These are phyloP conservation scores for Aspergillus cristatus DNA, from an alignment of 495 filamentous ascomycete genomes.

Conservation along the genomic window DNA sequence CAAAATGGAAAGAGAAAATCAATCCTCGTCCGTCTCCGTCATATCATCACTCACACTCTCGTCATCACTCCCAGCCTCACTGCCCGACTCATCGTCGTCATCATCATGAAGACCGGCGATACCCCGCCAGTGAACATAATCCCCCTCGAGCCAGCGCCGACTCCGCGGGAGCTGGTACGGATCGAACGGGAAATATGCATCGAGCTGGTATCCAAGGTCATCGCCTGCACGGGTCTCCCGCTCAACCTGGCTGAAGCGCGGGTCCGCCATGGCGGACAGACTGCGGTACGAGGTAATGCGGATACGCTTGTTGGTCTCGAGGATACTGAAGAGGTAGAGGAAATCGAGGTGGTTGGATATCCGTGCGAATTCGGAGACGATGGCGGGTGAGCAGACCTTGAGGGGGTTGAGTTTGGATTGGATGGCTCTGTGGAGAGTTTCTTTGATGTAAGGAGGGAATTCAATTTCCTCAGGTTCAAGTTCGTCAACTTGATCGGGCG, in stretches of 20 bases:
- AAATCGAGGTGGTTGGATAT: slow-evolving; percentile 75
- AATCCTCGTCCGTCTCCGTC: too few relatives aligned
- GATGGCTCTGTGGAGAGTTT: slow-evolving; percentile 62
- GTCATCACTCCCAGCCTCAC: slow-evolving; percentile 29
- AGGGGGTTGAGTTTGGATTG: slow-evolving; percentile 86
- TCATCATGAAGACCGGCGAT: slow-evolving; percentile 63
- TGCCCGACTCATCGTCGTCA: slow-evolving; percentile 39
- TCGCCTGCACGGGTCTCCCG: slow-evolving; percentile 56
- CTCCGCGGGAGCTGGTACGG: slow-evolving; percentile 83
- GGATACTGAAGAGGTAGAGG: slow-evolving; percentile 74
- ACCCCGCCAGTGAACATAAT: slow-evolving; percentile 77
- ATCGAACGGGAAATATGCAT: slow-evolving; percentile 95
- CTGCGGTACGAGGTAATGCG: slow-evolving; percentile 55
- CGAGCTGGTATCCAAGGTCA: slow-evolving; percentile 66
- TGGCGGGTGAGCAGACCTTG: slow-evolving; percentile 87
- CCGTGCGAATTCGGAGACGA: slow-evolving; percentile 84
- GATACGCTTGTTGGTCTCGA: slow-evolving; percentile 85
- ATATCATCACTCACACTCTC: too few relatives aligned
- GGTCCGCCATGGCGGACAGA: slow-evolving; percentile 21
- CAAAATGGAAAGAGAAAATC: too few relatives aligned
- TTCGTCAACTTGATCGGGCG: slow-evolving; percentile 40
- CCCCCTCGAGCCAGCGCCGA: slow-evolving; percentile 72
- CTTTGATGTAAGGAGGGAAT: slow-evolving; percentile 66
- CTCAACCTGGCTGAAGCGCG: slow-evolving; percentile 34
- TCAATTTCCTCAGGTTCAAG: slow-evolving; percentile 53